These are phyloP conservation scores for Phallus indusiatus DNA, from an alignment of 768 basidiomycete species.

Conservation along the genomic window DNA sequence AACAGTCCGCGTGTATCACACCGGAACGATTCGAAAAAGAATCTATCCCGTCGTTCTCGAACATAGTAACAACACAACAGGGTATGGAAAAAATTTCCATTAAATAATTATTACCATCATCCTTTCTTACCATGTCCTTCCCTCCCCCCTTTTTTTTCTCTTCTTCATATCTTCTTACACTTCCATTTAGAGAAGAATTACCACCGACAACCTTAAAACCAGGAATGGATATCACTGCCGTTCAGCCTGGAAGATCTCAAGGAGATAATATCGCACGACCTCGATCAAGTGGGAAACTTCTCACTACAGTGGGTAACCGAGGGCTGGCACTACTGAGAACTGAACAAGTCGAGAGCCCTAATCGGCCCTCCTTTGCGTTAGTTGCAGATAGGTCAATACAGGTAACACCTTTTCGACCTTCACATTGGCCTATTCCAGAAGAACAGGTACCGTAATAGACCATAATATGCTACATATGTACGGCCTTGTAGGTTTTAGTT, in stretches of 20 bases:
- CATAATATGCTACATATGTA: background rate
- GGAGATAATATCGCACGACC: slow-evolving; percentile 39
- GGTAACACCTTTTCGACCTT: background rate
- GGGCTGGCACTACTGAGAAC: slow-evolving; percentile 76
- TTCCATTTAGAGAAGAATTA: background rate
- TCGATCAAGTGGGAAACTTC: slow-evolving; percentile 66
- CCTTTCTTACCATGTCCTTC: no score
- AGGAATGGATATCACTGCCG: background rate
- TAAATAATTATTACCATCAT: background rate
- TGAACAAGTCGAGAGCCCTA: slow-evolving; percentile 56
- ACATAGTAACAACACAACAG: slow-evolving; percentile 21
- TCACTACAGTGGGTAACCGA: slow-evolving; percentile 46
- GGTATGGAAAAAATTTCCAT: background rate
- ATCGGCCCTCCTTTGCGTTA: slow-evolving; percentile 16
- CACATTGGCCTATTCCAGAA: background rate
- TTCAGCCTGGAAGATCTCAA: slow-evolving; percentile 3
- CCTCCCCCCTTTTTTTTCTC: slow-evolving; percentile 1
- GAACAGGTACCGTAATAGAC: background rate
- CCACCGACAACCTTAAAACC: background rate
- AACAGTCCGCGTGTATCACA: slow-evolving; percentile 94
- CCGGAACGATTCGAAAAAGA: slow-evolving; percentile 82
- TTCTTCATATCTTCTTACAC: background rate
- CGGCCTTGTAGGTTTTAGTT: no score
- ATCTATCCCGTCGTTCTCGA: slow-evolving; percentile 71
- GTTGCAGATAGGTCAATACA: background rate